A percentile compares a stretch with the other conserved stretches of the same genome.
phyloP scores from a whole-genome alignment of 768 basidiomycete genomes.

The Boletellus ananas region DNA sequence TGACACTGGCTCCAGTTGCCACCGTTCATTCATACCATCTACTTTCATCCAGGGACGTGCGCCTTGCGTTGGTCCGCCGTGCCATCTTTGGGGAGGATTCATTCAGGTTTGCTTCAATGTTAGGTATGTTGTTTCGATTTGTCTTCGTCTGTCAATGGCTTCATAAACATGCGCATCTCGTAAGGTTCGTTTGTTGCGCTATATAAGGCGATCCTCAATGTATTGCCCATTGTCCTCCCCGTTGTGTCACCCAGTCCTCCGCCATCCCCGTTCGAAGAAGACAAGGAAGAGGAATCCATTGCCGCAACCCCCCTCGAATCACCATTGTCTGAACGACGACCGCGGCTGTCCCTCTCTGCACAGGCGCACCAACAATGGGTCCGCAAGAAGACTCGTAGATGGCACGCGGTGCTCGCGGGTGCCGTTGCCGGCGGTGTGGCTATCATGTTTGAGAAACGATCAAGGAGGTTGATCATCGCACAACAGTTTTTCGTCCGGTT shows the following conservation, averaged over 20 bases:
- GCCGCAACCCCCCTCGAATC: constrained; percentile 11
- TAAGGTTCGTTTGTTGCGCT: constrained; percentile 70
- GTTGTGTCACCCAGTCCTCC: constrained; percentile 22
- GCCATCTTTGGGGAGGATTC: constrained; percentile 84
- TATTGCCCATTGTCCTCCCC: constrained; percentile 68
- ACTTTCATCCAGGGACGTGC: constrained; percentile 47
- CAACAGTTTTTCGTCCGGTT: constrained; percentile 88
- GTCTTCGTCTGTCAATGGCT: no score
- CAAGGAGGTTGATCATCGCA: constrained; percentile 62
- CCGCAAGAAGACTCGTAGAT: constrained; percentile 62
- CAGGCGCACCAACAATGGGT: constrained; percentile 62
- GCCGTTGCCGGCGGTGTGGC: constrained; percentile 68
- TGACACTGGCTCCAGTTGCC: background rate
- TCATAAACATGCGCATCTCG: background rate
- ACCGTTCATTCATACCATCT: background rate
- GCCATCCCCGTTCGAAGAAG: constrained; percentile 31
- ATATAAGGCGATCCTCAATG: constrained; percentile 78
- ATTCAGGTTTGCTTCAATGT: constrained; percentile 82
- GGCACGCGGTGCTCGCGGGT: constrained; percentile 81
- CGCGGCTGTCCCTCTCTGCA: constrained; percentile 58
- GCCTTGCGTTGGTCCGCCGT: constrained; percentile 65
- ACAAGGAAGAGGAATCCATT: constrained; percentile 20
- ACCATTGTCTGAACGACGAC: constrained; percentile 32
- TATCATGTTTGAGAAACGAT: constrained; percentile 73
- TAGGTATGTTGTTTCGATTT: constrained; percentile 45